phyloP scores from a whole-genome alignment of 2,329 filamentous ascomycete species.

The Exophiala mesophila region DNA sequence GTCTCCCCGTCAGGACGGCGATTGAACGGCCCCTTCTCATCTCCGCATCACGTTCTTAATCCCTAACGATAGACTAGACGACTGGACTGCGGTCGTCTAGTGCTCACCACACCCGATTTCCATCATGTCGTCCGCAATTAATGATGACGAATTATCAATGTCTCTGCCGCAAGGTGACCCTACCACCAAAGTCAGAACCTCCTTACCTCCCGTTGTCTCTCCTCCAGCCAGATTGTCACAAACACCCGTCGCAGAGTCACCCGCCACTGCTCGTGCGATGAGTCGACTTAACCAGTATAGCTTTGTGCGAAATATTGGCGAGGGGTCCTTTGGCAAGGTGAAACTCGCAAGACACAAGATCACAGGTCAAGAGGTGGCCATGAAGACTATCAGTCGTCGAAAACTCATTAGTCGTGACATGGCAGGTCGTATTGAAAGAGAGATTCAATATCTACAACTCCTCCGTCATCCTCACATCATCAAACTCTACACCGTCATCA shows the following conservation, averaged over 20 bases:
- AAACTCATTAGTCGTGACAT: constrained; percentile 96
- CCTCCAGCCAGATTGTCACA: constrained; percentile 20
- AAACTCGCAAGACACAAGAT: constrained; percentile 91
- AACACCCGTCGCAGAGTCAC: constrained; percentile 36
- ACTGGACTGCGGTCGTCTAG: no score
- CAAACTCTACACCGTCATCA: constrained; percentile 98
- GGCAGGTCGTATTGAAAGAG: constrained; percentile 93
- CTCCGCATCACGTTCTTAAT: no score
- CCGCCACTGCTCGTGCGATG: constrained; percentile 54
- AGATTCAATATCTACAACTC: constrained; percentile 96
- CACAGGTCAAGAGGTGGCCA: constrained; percentile 88
- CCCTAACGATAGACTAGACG: no score
- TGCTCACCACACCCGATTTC: no score
- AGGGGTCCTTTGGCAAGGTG: constrained; percentile 97
- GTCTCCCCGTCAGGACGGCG: no score
- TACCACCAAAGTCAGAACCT: constrained; percentile 22
- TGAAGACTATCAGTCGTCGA: constrained; percentile 96
- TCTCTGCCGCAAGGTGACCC: constrained; percentile 30
- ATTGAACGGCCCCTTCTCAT: no score
- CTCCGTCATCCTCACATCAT: constrained; percentile 97
- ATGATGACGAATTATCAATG: constrained; percentile 37
- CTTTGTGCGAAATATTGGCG: constrained; percentile 82
- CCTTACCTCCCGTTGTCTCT: constrained; percentile 24
- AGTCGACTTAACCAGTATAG: constrained; percentile 90
- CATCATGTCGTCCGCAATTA: constrained; percentile 33